phyloP scores from a whole-genome alignment of 768 basidiomycete genomes.

The Pisolithus orientalis region DNA sequence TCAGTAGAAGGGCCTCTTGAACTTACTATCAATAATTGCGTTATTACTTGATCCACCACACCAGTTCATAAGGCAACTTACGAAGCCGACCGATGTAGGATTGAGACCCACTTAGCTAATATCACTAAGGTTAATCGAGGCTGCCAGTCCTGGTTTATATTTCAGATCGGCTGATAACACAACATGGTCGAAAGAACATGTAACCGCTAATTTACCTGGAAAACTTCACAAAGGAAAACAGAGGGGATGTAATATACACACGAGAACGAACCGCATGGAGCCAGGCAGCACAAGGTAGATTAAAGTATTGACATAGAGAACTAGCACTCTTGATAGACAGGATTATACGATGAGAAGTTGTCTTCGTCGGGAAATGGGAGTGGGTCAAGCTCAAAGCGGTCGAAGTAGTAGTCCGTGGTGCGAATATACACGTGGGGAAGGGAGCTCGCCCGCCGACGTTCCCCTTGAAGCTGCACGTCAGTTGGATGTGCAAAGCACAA shows the following conservation, averaged over 20 bases:
- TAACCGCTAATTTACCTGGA: not conserved
- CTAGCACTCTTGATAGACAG: constrained; percentile 61
- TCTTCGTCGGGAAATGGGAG: constrained; percentile 60
- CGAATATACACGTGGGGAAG: constrained; percentile 58
- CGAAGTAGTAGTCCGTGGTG: constrained; percentile 52
- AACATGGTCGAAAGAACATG: too few relatives aligned
- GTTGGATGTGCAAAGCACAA: constrained; percentile 46
- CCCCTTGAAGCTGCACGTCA: constrained; percentile 43
- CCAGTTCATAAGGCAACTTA: too few relatives aligned
- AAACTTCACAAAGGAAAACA: not conserved
- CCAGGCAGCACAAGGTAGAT: constrained; percentile 19
- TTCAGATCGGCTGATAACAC: too few relatives aligned
- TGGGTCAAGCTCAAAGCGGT: constrained; percentile 63
- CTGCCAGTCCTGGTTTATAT: too few relatives aligned
- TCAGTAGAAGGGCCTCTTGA: too few relatives aligned
- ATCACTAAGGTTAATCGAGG: too few relatives aligned
- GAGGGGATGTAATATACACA: constrained; percentile 19
- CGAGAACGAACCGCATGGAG: constrained; percentile 22
- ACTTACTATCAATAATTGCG: too few relatives aligned
- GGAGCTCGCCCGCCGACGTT: constrained; percentile 44
- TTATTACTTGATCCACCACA: too few relatives aligned
- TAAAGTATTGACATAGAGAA: constrained; percentile 26
- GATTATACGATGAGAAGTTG: constrained; percentile 42
- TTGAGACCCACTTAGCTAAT: too few relatives aligned
- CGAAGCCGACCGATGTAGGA: too few relatives aligned